Percentiles rank a stretch among this genome's conserved stretches.
phyloP scores from a whole-genome alignment of 306 rosid genomes.

The Sechiopsis laciniata region DNA sequence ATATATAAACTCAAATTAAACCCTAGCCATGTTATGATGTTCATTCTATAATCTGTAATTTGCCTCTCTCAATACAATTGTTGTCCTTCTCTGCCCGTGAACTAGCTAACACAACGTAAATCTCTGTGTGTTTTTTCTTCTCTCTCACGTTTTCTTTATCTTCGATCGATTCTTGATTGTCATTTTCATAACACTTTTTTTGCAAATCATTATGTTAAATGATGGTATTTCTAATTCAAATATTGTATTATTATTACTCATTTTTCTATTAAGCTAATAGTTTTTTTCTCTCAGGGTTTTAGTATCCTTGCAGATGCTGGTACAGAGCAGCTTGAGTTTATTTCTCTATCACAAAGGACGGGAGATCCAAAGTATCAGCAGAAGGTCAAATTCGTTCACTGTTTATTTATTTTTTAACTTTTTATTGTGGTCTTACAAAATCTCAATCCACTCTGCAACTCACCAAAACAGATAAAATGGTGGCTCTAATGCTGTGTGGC shows the following conservation, averaged over 20 bases:
- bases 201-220: not conserved
- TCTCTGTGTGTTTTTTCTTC: no score
- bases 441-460: conserved; percentile 1
- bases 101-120: no score
- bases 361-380: conserved; percentile 88
- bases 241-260: not conserved
- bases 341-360: conserved; percentile 92
- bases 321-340: conserved; percentile 95
- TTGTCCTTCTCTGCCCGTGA: no score
- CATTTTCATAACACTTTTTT: no score
- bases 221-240: conserved; percentile 25
- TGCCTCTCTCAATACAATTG: no score
- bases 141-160: no score
- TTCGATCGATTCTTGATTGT: no score
- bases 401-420: not conserved
- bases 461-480: not conserved
- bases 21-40: no score
- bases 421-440: not conserved
- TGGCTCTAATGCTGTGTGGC: conserved; percentile 12
- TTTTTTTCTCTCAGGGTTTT: conserved; percentile 52
- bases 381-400: conserved; percentile 47
- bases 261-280: conserved; percentile 14
- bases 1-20: no score
- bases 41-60: no score
- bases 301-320: conserved; percentile 95